Evolutionary conservation across 2,329 filamentous ascomycete species (phyloP), one percentile per base, ranked within the genome.

Genomic region (Neospermospora avenae): DNA sequence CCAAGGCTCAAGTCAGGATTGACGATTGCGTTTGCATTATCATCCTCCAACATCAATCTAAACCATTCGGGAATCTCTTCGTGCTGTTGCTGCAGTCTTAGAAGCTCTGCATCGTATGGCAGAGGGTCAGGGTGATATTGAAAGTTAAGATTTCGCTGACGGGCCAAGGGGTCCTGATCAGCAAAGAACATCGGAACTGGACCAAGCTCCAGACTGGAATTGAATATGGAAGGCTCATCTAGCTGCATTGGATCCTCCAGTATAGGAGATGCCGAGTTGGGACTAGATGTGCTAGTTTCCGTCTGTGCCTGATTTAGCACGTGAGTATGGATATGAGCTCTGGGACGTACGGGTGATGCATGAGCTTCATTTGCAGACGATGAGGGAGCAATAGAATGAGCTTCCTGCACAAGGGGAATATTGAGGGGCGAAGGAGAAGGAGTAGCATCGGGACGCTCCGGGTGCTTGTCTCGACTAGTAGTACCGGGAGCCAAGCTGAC

Each of bases 371-470:
- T 18, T 18, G 34, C 35, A 37, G 34, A 28, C 28, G 46, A 11
- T 24, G 18, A 28, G 8, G 31, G 18, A 22, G 28, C 28, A 2
- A 35, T 18, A 24, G 20, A 11, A 35, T 13, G 48, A 51, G 10
- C 31, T 37, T 22, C 20, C n/a, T 4, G 16, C 20, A 5, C 18
- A 22, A 18, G 28, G 5, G 18, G 16, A 11, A 6, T 13, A n/a
- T 37, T 51, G 48, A 20, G 48, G 11, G 48, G 48, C 48, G 48
- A 51, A 51, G 48, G 48, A 6, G 48, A 51, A 16, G 35, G n/a
- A 4, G 48, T 51, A 11, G 48, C 28, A 24, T 51, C 48, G 4
- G 48, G 35, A 6, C 22, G 28, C 28, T 51, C 48, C 1, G 4
- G 48, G 4, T 37, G 16, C 18, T 37, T 18, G 13, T 16, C 10